Evolutionary conservation across 306 rosid species (phyloP).

Genomic region (Glycyrrhiza uralensis): DNA sequence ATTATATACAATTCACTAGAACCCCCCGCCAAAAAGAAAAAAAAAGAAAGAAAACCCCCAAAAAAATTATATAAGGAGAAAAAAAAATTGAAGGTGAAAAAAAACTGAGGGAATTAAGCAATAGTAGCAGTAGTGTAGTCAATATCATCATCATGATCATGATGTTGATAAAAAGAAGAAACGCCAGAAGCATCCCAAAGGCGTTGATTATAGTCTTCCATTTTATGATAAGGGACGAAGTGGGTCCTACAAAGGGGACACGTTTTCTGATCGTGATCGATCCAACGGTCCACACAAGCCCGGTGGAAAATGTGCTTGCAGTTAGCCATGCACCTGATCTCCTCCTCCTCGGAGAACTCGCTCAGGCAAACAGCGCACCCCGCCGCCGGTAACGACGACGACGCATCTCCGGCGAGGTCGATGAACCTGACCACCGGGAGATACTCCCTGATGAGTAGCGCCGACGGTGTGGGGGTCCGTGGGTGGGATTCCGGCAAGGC

Average conservation of each 20-base stretch:
- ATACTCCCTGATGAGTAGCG: conserved; percentile 58
- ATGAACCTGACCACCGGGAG: conserved; percentile 56
- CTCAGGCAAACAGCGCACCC: conserved; percentile 71
- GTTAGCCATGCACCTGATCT: conserved; percentile 73
- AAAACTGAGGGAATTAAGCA: neutral
- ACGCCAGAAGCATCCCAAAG: conserved; percentile 64
- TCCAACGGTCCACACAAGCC: conserved; percentile 89
- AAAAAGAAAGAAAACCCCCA: neutral
- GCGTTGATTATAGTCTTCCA: conserved; percentile 60
- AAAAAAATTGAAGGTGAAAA: neutral
- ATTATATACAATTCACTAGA: conserved; percentile 26
- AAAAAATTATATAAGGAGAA: neutral
- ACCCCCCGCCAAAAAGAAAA: neutral
- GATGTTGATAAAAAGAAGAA: conserved; percentile 39
- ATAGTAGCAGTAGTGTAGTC: conserved; percentile 24
- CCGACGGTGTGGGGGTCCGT: conserved; percentile 41
- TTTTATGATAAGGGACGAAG: conserved; percentile 57
- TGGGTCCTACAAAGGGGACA: conserved; percentile 86
- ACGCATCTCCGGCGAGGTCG: conserved; percentile 30
- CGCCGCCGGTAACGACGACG: neutral
- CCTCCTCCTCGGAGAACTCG: conserved; percentile 65
- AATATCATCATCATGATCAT: conserved; percentile 19
- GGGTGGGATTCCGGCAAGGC: neutral
- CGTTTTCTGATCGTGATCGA: conserved; percentile 86
- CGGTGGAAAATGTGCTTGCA: conserved; percentile 87